Evolutionary conservation across 345 rosid genomes (phyloP), one percentile per base, ranked within the genome.

Genomic region (Ailanthus altissimus): DNA sequence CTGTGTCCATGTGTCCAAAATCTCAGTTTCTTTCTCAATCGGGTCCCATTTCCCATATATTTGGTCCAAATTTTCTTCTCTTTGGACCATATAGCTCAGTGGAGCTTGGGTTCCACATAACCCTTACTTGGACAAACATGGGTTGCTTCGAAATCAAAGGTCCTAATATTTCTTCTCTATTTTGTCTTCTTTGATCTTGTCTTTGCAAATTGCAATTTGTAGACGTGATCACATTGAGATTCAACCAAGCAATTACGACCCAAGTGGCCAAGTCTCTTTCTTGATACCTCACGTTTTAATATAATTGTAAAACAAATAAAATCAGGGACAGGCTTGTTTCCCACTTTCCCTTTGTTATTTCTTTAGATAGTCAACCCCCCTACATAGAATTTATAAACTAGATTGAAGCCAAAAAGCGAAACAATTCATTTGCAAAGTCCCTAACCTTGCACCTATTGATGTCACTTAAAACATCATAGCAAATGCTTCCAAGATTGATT

Each of bases 91-190:
- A 38, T 71, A 74, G 0, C 46, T 64, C 50, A 58, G 49, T 74
- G 83, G 85, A 77, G 74, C 51, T 47, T 80, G 83, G 81, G 61
- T 70, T 77, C 66, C 77, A 50, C 7, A 18, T 3, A n/a, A 43
- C 72, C 70, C 78, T 75, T 72, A 53, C 58, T 28, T 75, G 81
- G 73, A 72, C 73, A 77, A 42, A 61, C 3, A 3, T 32, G 38
- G 38, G 38, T 32, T 32, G 38, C 38, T 32, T 32, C 38, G 2
- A 32, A 32, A 32, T 32, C 38, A 32, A 32, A 59, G 73, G 45
- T 75, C n/a, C n/a, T n/a, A n/a, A n/a, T n/a, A n/a, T n/a, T n/a
- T n/a, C n/a, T n/a, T 75, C 43, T 61, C 62, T 32, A 32, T 32
- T 32, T 32, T 32, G 2, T 32, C 3, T 32, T 32, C 38, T 32